Evolutionary conservation across 768 basidiomycete genomes (phyloP).

Genomic region (Lactarius hengduanensis): DNA sequence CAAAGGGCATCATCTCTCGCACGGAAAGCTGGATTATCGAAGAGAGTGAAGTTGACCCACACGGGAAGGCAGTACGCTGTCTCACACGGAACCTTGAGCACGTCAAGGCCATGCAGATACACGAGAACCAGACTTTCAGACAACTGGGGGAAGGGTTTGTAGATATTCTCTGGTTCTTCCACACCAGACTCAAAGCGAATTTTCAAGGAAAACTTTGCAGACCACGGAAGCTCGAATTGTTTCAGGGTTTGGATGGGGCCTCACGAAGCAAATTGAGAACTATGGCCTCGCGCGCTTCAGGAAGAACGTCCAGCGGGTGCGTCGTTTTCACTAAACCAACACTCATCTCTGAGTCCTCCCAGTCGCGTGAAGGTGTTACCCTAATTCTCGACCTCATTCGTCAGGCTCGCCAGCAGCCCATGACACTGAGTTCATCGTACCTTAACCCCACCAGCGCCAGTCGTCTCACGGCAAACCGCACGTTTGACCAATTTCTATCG

Average conservation of each 20-base stretch:
- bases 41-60: constrained; percentile 89
- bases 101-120: constrained; percentile 90
- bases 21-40: constrained; percentile 95
- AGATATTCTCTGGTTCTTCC: background rate
- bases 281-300: constrained; percentile 85
- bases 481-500: constrained; percentile 3
- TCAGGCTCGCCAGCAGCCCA: constrained; percentile 65
- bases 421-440: constrained; percentile 39
- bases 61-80: constrained; percentile 72
- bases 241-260: constrained; percentile 90
- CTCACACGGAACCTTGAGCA: constrained; percentile 90
- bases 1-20: constrained; percentile 73
- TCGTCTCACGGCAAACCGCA: constrained; percentile 12
- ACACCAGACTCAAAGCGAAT: constrained; percentile 8
- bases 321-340: constrained; percentile 32
- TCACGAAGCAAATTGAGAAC: constrained; percentile 83
- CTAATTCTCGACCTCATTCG: constrained; percentile 77
- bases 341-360: constrained; percentile 24
- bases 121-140: constrained; percentile 73
- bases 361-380: constrained; percentile 89
- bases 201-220: constrained; percentile 71
- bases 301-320: constrained; percentile 78
- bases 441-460: constrained; percentile 23
- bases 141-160: constrained; percentile 67
- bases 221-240: constrained; percentile 82